Conservation (phyloP, 2,329 filamentous ascomycete genomes). For the Aspergillus ochraceus region DNA sequence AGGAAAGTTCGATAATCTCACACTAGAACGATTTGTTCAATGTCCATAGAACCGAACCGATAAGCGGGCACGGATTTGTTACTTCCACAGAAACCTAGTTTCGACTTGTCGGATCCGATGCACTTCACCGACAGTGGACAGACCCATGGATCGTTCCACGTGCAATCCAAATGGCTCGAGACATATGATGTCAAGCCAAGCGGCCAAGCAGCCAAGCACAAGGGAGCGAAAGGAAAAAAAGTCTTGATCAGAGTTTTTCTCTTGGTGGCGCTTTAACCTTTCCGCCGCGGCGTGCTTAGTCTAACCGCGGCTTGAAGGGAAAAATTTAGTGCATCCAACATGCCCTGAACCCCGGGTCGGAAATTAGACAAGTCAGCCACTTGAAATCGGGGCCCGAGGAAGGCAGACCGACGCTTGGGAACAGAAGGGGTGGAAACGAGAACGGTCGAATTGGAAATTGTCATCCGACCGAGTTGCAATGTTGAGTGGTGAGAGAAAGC, state of each 20-base stretch:
- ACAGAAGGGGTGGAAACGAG: neutral
- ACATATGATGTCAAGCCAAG: neutral
- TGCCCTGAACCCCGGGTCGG: neutral
- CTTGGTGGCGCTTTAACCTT: neutral
- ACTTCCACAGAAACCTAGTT: neutral
- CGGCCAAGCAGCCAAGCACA: neutral
- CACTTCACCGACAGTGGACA: neutral
- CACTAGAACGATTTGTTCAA: neutral
- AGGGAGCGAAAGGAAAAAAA: neutral
- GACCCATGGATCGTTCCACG: neutral
- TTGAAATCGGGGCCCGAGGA: neutral
- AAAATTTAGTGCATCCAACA: neutral
- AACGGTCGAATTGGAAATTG: neutral
- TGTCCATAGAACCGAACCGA: neutral
- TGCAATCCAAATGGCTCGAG: neutral
- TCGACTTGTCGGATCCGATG: neutral
- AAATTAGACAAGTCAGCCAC: neutral
- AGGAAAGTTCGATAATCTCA: neutral
- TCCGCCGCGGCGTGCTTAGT: neutral
- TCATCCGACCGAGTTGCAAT: neutral
- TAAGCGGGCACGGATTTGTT: neutral
- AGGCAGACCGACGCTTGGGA: neutral
- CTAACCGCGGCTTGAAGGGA: neutral
- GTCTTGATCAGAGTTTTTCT: neutral
- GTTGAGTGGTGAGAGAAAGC: neutral